Conservation (phyloP, 2,329 filamentous ascomycete species). For the Sphaerostilbella broomeana region DNA sequence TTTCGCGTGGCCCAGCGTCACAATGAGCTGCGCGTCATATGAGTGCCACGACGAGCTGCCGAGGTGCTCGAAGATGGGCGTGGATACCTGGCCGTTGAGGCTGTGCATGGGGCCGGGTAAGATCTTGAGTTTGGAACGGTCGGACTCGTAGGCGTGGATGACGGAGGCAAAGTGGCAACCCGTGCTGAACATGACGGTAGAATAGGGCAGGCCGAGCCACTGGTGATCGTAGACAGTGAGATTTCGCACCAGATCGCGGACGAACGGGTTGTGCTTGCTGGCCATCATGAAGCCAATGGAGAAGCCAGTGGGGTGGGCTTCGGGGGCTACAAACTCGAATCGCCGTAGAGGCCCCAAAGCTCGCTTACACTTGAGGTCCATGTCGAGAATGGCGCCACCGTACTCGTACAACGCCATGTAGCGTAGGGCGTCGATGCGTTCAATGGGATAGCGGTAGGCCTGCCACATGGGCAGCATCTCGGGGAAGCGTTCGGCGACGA, state of each 20-base stretch:
- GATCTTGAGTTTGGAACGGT: slow-evolving; percentile 29
- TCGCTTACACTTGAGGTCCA: slow-evolving; percentile 30
- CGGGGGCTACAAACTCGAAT: slow-evolving; percentile 36
- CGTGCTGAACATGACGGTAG: slow-evolving; percentile 38
- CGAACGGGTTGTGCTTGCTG: slow-evolving; percentile 27
- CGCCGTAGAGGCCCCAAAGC: slow-evolving; percentile 32
- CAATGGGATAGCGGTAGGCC: slow-evolving; percentile 61
- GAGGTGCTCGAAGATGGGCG: slow-evolving; percentile 35
- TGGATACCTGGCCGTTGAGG: slow-evolving; percentile 33
- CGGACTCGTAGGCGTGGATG: slow-evolving; percentile 30
- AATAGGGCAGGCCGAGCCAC: slow-evolving; percentile 35
- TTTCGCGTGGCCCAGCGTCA: slow-evolving; percentile 13
- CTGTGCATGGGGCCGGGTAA: slow-evolving; percentile 32
- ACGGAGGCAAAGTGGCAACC: slow-evolving; percentile 37
- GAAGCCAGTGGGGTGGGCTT: slow-evolving; percentile 34
- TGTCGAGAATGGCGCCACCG: slow-evolving; percentile 24
- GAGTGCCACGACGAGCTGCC: slow-evolving; percentile 38
- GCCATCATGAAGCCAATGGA: slow-evolving; percentile 38
- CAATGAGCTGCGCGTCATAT: slow-evolving; percentile 26
- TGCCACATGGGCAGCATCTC: slow-evolving; percentile 30
- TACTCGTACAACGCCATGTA: slow-evolving; percentile 41
- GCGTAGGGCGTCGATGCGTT: slow-evolving; percentile 62
- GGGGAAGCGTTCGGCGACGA: slow-evolving; percentile 18
- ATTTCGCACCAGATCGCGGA: slow-evolving; percentile 27
- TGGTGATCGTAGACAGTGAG: slow-evolving; percentile 29